Base-by-base conservation (phyloP, 2,329 filamentous ascomycete genomes). In the Aspergillus viridinutans region DNA sequence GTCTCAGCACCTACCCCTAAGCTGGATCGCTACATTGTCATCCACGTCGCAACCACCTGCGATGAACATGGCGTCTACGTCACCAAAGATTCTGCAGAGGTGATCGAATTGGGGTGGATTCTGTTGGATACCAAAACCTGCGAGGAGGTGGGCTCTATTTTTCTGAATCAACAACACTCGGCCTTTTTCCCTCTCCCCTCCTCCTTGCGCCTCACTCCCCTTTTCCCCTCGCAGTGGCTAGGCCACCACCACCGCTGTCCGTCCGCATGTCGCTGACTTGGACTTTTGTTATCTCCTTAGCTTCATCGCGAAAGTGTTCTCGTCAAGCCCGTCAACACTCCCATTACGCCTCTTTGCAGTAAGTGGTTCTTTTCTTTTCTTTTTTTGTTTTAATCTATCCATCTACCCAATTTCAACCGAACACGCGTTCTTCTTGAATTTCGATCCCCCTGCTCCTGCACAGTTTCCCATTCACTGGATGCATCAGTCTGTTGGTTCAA, bases 61-160 rank as follows among this genome's bases (percentile, higher is more conserved):
- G 94, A 99, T 76, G 94, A 99, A 77, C 94, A 99, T 78, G 94
- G 94, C 62, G 94, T 99, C 64, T 99, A 99, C 77, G 94, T 99
- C 58, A 99, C 94, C 59, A 97, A 97, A 79, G 94, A 99, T 78
- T 97, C 94, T 58, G 94, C 94, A 61, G 94, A 99, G 81, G 94
- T 99, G 65, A 99, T 99, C 76, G 94, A 99, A 84, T 84, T 99
- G 73, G 94, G 93, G 63, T 99, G 94, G 94, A 96, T 97, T 72
- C 80, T 99, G 70, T 83, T 97, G 62, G 92, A 97, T 74, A 89
- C 91, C 64, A 94, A 93, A 80, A 89, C 85, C 62, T 89, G 92
- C 68, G 92, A 97, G 69, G 92, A 97, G 89, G 92, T 96, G 81
- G 78, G 85, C 63, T 54, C 54, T 54, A 49, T 56, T 58, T 53